These are phyloP conservation scores for Eucalyptus curtisii DNA, from an alignment of 345 rosid species.

Conservation along the genomic window DNA sequence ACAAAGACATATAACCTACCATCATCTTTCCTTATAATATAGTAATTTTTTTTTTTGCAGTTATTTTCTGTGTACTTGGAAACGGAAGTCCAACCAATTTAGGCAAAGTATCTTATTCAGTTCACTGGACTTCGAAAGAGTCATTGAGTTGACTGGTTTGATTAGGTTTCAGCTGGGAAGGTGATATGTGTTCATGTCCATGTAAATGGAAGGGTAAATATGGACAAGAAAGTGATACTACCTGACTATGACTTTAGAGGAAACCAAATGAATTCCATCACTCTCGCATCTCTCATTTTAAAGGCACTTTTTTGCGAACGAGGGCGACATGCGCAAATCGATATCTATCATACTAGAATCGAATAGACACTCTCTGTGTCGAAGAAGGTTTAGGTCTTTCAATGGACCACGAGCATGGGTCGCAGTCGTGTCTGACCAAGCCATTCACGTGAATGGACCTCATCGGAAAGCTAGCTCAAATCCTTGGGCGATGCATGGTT, in stretches of 20 bases:
- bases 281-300: not conserved
- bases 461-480: not conserved
- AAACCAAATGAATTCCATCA: not conserved
- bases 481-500: not conserved
- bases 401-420: not conserved
- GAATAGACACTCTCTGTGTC: not conserved
- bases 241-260: not conserved
- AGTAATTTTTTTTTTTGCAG: not conserved
- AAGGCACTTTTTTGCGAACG: not conserved
- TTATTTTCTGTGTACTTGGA: not conserved
- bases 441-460: not conserved
- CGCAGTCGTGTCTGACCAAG: not conserved
- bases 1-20: not conserved
- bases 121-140: not conserved
- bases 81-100: not conserved
- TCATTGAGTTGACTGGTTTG: not conserved
- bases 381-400: not conserved
- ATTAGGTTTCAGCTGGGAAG: not conserved
- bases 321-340: not conserved
- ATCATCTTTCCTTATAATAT: not conserved
- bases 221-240: not conserved
- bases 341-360: not conserved
- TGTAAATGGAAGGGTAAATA: not conserved
- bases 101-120: not conserved
- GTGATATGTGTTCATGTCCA: not conserved